These are phyloP conservation scores for Angomonas ambiguus DNA, from an alignment of 208 protist species.

Conservation along the genomic window DNA sequence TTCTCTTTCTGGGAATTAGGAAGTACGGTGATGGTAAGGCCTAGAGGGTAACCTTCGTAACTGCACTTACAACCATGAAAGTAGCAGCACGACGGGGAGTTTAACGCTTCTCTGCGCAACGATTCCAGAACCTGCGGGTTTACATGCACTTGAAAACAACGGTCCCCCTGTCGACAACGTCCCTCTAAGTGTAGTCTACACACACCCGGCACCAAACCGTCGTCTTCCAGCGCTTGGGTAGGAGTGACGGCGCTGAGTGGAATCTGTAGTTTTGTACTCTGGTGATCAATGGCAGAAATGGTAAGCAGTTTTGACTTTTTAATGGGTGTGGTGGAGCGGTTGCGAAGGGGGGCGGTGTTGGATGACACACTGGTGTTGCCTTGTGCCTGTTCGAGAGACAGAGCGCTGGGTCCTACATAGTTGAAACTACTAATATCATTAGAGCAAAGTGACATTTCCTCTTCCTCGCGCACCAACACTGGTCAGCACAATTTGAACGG, in stretches of 20 bases:
- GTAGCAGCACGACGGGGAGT: conserved; percentile 68
- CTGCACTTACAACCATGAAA: conserved; percentile 70
- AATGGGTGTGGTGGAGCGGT: neutral
- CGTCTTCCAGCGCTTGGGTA: conserved; percentile 69
- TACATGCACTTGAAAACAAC: conserved; percentile 83
- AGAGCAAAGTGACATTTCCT: conserved; percentile 2
- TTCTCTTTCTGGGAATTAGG: neutral
- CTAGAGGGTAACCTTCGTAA: conserved; percentile 59
- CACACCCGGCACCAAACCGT: conserved; percentile 72
- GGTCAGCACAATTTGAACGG: too few relatives aligned
- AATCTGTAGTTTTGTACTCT: conserved; percentile 77
- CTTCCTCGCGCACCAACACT: neutral
- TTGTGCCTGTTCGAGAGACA: too few relatives aligned
- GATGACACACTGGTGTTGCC: too few relatives aligned
- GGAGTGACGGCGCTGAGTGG: conserved; percentile 58
- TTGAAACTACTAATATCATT: too few relatives aligned
- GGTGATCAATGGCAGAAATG: conserved; percentile 75
- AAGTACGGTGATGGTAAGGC: conserved; percentile 62
- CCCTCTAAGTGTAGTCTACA: conserved; percentile 79
- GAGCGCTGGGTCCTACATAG: too few relatives aligned
- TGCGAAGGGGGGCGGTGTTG: neutral
- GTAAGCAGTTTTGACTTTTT: neutral
- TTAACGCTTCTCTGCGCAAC: conserved; percentile 53
- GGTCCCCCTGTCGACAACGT: conserved; percentile 57
- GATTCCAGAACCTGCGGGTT: conserved; percentile 44